Percentiles rank a stretch among this genome's conserved stretches.
These are phyloP conservation scores for Fusarium brevicatenulatum DNA, from an alignment of 2,329 filamentous ascomycete genomes.

Conservation along the genomic window DNA sequence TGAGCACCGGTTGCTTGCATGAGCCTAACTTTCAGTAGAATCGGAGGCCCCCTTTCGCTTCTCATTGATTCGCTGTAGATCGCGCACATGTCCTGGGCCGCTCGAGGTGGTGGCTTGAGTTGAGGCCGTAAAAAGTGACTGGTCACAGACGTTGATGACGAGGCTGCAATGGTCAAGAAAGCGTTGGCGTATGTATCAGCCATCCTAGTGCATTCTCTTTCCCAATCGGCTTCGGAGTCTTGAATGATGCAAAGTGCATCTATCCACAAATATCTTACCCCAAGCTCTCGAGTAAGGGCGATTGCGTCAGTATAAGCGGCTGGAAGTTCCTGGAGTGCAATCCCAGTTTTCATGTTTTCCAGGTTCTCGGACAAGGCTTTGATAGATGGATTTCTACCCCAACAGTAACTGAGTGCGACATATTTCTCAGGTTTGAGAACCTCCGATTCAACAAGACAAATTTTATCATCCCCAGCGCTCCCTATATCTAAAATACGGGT, in stretches of 20 bases:
- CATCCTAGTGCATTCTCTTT: constrained; percentile 32
- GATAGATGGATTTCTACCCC: constrained; percentile 11
- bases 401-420: constrained; percentile 37
- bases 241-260: constrained; percentile 37
- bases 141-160: constrained; percentile 22
- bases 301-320: constrained; percentile 21
- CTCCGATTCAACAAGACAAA: constrained; percentile 9
- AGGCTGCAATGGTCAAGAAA: constrained; percentile 29
- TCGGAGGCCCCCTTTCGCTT: not conserved
- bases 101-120: not conserved
- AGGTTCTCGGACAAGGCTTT: constrained; percentile 9
- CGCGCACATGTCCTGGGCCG: not conserved
- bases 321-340: constrained; percentile 13
- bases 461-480: not conserved
- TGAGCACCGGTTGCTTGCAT: constrained; percentile 29
- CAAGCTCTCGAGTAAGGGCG: constrained; percentile 4
- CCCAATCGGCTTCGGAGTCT: constrained; percentile 25
- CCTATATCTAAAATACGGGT: constrained; percentile 31
- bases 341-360: constrained; percentile 4
- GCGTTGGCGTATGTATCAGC: constrained; percentile 27
- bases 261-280: constrained; percentile 30
- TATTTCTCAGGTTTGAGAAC: not conserved
- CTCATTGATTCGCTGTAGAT: not conserved
- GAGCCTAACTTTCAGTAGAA: constrained; percentile 16
- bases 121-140: constrained; percentile 15